Evolutionary conservation across 805 yeast genomes (phyloP), one percentile per base, ranked within the genome.

Genomic region (Yarrowia alimentaria): DNA sequence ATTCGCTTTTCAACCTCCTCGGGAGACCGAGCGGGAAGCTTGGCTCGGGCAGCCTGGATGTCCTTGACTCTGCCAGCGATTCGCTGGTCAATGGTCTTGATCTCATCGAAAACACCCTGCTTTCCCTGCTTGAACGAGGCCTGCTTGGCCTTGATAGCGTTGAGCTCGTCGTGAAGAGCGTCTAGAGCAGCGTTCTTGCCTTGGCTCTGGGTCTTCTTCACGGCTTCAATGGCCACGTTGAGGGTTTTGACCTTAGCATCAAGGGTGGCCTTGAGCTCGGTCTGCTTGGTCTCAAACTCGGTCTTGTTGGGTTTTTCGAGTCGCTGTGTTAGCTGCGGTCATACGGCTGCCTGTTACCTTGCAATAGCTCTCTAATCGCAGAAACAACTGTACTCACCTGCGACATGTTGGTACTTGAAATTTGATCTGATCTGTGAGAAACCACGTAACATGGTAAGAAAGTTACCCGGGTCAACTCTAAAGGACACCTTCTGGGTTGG

Each of bases 1-100:
- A 68, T 60, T 54, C 58, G 58, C 38, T 56, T 55, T 40, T 64
- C 67, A 45, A 67, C 60, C 51, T 70, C 74, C 40, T 69, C 71
- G 21, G 60, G 65, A 32, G 62, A 56, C 63, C 66, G 68, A 76
- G 79, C 90, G 58, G 71, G 78, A 68, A 77, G 74, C 70, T 84
- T 86, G 54, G 87, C 75, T 53, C 83, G 79, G 63, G 80, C 76
- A 32, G 81, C 75, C 66, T 80, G 83, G 60, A 91, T 77, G 60
- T 89, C 95, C 56, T 71, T 69, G 60, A 81, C 77, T 71, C 83
- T 85, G 68, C 82, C 80, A 75, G 86, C 85, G 68, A 87, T 71
- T 53, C 72, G 72, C 52, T 76, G 70, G 61, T 93, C 97, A 56
- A 81, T 68, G 32, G 73, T 72, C 67, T 80, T 83, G 64, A 91